These are phyloP conservation scores for Avena eriantha DNA, from an alignment of 176 grass and related monocot species.

Conservation along the genomic window DNA sequence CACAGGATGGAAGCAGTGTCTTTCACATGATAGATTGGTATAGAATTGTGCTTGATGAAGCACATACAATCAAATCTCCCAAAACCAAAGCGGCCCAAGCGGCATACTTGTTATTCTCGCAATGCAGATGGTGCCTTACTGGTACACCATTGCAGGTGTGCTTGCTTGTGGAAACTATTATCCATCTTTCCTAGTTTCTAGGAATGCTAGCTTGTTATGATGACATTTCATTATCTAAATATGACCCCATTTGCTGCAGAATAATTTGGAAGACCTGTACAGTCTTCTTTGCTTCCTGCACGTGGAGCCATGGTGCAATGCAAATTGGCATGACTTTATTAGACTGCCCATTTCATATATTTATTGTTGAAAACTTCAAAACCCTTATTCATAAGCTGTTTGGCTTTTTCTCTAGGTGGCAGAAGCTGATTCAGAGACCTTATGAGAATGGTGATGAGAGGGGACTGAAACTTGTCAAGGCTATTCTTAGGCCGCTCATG, in stretches of 20 bases:
- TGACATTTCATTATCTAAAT: not conserved
- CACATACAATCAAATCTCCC: constrained; percentile 83
- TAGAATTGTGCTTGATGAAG: constrained; percentile 93
- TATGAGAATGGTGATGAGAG: constrained; percentile 84
- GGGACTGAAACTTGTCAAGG: constrained; percentile 82
- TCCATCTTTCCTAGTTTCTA: constrained; percentile 19
- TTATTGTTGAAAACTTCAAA: not conserved
- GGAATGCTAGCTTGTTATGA: not conserved
- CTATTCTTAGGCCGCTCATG: constrained; percentile 88
- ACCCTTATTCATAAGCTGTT: constrained; percentile 17
- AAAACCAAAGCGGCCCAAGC: constrained; percentile 78
- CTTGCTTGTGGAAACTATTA: constrained; percentile 13
- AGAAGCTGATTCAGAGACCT: constrained; percentile 80
- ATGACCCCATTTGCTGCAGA: constrained; percentile 48
- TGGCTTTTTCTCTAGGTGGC: constrained; percentile 62
- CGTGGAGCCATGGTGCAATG: constrained; percentile 84
- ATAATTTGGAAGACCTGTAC: constrained; percentile 91
- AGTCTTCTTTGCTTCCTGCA: constrained; percentile 94
- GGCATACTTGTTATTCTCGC: constrained; percentile 66
- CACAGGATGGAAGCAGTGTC: constrained; percentile 64
- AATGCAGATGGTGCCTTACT: constrained; percentile 96
- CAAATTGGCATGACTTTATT: constrained; percentile 61
- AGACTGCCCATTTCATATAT: constrained; percentile 15
- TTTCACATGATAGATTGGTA: constrained; percentile 84
- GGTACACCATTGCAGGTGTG: constrained; percentile 87